Conservation (phyloP, 2,329 filamentous ascomycete species). For the Sporothrix brasiliensis region DNA sequence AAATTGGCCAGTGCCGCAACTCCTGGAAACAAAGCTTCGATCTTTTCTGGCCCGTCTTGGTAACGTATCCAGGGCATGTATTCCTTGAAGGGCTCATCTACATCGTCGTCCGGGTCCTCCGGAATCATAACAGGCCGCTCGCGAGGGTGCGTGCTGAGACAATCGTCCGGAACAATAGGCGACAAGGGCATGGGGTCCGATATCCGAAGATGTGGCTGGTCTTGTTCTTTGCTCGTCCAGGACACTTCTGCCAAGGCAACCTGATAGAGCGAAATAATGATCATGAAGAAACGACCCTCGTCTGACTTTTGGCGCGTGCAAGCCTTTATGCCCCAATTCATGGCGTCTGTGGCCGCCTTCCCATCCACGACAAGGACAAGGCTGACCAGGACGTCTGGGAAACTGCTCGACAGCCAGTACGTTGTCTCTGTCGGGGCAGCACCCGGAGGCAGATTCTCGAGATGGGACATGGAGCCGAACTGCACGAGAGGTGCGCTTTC, state of each 20-base stretch:
- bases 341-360: background rate
- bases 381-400: background rate
- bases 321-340: slow-evolving; percentile 14
- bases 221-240: background rate
- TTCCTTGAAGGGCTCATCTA: background rate
- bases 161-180: background rate
- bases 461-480: slow-evolving; percentile 21
- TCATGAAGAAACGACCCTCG: slow-evolving; percentile 8
- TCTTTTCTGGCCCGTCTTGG: too few species aligned
- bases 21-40: background rate
- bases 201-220: background rate
- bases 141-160: slow-evolving; percentile 23
- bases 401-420: slow-evolving; percentile 27
- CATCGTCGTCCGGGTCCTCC: too few species aligned
- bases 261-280: slow-evolving; percentile 26
- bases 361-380: slow-evolving; percentile 16
- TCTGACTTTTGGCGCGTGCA: background rate
- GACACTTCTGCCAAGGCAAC: slow-evolving; percentile 24
- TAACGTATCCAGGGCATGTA: background rate
- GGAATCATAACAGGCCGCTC: background rate
- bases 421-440: slow-evolving; percentile 13
- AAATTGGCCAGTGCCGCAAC: slow-evolving; percentile 27
- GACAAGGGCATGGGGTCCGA: background rate
- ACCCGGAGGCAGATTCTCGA: background rate
- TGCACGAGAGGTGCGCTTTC: background rate